Conservation (phyloP, 441 rosid species). For the Eruca vesicaria region DNA sequence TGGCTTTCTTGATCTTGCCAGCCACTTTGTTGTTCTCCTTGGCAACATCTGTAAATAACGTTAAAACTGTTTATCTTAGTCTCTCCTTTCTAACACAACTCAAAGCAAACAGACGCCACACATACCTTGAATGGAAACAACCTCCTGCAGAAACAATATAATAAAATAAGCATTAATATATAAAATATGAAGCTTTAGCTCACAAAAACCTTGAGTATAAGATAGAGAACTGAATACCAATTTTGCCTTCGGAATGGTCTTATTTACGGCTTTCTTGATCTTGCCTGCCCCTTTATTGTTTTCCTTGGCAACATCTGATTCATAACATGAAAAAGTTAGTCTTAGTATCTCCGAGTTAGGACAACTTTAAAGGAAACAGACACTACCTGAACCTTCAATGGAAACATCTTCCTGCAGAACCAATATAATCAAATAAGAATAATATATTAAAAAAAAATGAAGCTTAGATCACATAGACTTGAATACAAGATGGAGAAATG, state of each 20-base stretch:
- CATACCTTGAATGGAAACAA: background rate
- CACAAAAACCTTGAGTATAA: background rate
- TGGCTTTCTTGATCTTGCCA: slow-evolving; percentile 27
- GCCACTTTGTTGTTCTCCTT: slow-evolving; percentile 13
- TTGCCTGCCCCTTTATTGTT: slow-evolving; percentile 23
- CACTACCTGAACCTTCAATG: background rate
- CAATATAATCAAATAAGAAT: background rate
- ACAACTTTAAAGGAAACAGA: background rate
- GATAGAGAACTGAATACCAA: background rate
- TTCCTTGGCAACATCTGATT: slow-evolving; percentile 10
- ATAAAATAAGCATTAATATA: background rate
- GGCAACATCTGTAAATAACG: slow-evolving; percentile 9
- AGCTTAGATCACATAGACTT: background rate
- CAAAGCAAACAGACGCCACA: background rate
- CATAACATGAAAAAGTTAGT: background rate
- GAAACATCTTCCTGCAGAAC: slow-evolving; percentile 27
- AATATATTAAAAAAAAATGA: background rate
- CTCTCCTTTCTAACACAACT: background rate
- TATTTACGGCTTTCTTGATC: slow-evolving; percentile 12
- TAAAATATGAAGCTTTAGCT: background rate
- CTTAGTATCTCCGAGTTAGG: background rate
- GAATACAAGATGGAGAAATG: background rate
- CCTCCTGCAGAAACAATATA: background rate
- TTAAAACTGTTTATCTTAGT: background rate
- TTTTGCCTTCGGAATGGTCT: background rate